Base-by-base conservation (phyloP, 1,284 basidiomycete species). In the Malassezia equina region DNA sequence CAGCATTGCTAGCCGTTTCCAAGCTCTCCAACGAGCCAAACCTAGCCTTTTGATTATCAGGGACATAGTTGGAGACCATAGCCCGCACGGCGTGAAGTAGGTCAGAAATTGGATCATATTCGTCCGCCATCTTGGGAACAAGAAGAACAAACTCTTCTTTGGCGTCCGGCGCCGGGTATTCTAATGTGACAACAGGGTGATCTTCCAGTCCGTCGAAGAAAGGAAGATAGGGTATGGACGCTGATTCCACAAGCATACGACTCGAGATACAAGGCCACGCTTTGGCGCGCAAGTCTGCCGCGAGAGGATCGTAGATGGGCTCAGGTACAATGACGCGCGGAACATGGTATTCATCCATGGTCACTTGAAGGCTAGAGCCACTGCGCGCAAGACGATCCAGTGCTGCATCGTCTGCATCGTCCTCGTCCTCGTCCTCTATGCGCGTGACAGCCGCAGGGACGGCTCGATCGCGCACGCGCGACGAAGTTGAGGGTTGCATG, bases 81-180 rank as follows among this genome's bases (percentile, higher is more conserved):
- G 59, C 59, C 4, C 61, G 44, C 3, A 73, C 66, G 6, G 64
- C 58, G 1, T 64, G 59, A 2, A 73, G 60, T 0, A 73, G 60
- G 47, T 73, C 71, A 29, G 68, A 61, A 19, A 73, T 44, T 7
- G 71, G 71, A 32, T 73, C 71, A 47, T 73, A 73, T 47, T 73
- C 71, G 50, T 73, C 69, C 2, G 51, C 24, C 33, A 67, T 65
- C 19, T 62, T 60, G n/a, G 71, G 67, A 0, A 67, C 67, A 3
- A 72, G 49, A 13, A 73, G 61, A 17, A 62, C 36, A 52, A 66
- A 66, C 29, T 63, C 59, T 52, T 73, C 70, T 3, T 45, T 51
- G 0, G 64, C 64, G 15, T 48, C 63, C 0, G 36, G 8, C 3
- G 66, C 65, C 8, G 69, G 69, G 55, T 71, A 69, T 43, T 64